Percentiles rank a stretch among this genome's conserved stretches.
phyloP scores from a whole-genome alignment of 495 filamentous ascomycete species.

The Aspergillus kassunensis region DNA sequence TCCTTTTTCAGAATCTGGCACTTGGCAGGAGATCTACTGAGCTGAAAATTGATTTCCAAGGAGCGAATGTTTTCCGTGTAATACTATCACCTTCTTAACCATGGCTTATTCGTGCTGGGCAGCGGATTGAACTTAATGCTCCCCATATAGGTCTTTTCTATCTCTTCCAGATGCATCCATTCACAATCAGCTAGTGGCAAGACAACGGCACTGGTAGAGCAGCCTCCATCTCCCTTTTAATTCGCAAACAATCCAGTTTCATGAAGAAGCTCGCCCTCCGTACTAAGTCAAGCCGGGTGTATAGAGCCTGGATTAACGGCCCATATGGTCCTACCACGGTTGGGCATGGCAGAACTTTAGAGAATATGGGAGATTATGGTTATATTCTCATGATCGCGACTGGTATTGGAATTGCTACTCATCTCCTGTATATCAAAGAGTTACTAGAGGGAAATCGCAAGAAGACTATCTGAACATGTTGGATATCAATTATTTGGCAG shows the following conservation, averaged over 20 bases:
- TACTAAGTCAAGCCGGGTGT: constrained; percentile 12
- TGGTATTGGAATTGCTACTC: constrained; percentile 33
- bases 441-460: constrained; percentile 28
- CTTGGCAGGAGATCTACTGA: constrained; percentile 6
- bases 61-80: constrained; percentile 7
- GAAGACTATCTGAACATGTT: constrained; percentile 22
- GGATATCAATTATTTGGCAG: constrained; percentile 29
- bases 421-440: constrained; percentile 34
- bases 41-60: constrained; percentile 1
- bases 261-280: constrained; percentile 17
- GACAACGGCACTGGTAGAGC: constrained; percentile 14
- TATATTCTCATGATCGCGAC: constrained; percentile 32
- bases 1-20: constrained; percentile 14
- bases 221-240: constrained; percentile 21
- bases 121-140: constrained; percentile 26
- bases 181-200: constrained; percentile 34
- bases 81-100: constrained; percentile 22
- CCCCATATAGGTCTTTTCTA: constrained; percentile 22
- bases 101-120: constrained; percentile 24
- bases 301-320: constrained; percentile 29
- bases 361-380: constrained; percentile 26
- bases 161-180: constrained; percentile 26
- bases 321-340: constrained; percentile 29
- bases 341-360: neutral
- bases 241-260: constrained; percentile 28